Percentiles rank a stretch among this genome's conserved stretches.
Evolutionary conservation across 1,284 basidiomycete genomes (phyloP).

Genomic region (Sporisorium exsertum): DNA sequence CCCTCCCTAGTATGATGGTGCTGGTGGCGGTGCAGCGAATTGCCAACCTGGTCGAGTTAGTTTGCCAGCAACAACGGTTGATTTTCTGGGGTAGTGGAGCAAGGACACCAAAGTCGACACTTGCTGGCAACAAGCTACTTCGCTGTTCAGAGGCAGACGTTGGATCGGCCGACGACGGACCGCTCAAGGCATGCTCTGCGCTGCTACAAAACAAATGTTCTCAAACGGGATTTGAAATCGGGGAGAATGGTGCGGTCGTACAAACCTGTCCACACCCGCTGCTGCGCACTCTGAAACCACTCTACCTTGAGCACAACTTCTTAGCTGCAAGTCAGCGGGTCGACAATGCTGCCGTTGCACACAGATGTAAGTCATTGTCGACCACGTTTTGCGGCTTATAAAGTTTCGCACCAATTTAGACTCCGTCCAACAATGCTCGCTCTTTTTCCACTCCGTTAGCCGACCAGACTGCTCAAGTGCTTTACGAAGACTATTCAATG

Average conservation of each 20-base stretch:
- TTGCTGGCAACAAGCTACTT: background rate
- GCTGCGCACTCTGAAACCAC: no score
- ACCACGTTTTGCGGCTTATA: background rate
- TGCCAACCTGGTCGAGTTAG: no score
- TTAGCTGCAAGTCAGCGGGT: background rate
- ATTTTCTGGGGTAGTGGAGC: no score
- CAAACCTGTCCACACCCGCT: no score
- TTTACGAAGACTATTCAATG: no score
- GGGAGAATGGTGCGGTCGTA: background rate
- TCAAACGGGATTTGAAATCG: constrained; percentile 6
- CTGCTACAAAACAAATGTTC: background rate
- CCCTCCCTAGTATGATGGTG: background rate
- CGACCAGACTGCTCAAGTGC: constrained; percentile 1
- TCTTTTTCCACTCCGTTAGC: constrained; percentile 3
- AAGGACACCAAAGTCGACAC: background rate
- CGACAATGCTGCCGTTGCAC: no score
- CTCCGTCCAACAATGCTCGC: constrained; percentile 2
- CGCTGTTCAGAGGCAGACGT: background rate
- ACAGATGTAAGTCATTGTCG: no score
- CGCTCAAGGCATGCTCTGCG: background rate
- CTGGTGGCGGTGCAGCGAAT: background rate
- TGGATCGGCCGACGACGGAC: constrained; percentile 14
- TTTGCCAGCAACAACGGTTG: no score
- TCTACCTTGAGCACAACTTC: background rate
- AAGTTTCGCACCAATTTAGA: background rate